Conservation (phyloP, 208 protist species). For the Porcisia hertigi region DNA sequence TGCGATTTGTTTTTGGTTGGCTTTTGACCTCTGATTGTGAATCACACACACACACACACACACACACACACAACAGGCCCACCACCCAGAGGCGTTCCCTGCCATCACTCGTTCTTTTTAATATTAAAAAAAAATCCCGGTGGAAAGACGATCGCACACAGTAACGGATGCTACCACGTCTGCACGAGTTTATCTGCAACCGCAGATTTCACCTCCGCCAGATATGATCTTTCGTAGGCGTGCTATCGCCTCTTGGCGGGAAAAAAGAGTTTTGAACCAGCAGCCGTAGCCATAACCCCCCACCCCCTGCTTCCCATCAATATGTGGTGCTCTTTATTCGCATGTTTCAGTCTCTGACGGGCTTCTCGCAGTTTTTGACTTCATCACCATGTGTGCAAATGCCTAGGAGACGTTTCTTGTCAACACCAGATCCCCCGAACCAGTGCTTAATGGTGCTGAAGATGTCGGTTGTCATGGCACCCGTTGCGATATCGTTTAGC, state of each 20-base stretch:
- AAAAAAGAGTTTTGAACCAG: not conserved
- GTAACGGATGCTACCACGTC: too few species aligned
- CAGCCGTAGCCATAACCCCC: not conserved
- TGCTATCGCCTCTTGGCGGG: not conserved
- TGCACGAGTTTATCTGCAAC: too few species aligned
- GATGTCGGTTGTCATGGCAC: conserved; percentile 39
- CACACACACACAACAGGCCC: too few species aligned
- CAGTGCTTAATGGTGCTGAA: conserved; percentile 58
- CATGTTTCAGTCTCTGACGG: not conserved
- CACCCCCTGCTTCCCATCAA: too few species aligned
- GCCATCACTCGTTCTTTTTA: too few species aligned
- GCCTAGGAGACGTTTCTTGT: conserved; percentile 35
- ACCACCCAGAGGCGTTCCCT: too few species aligned
- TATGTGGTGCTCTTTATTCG: too few species aligned
- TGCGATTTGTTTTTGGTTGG: not conserved
- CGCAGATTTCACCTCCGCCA: not conserved
- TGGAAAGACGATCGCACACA: too few species aligned
- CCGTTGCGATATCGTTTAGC: conserved; percentile 33
- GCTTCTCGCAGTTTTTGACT: conserved; percentile 50
- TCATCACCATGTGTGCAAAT: conserved; percentile 63
- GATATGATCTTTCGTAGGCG: not conserved
- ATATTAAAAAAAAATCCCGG: too few species aligned
- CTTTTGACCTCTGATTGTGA: too few species aligned
- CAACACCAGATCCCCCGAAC: conserved; percentile 30
- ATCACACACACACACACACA: too few species aligned